A percentile compares a stretch with the other conserved stretches of the same genome.
Conservation (phyloP, 73 alveolate species). For the Tetrahymena elliotti region DNA sequence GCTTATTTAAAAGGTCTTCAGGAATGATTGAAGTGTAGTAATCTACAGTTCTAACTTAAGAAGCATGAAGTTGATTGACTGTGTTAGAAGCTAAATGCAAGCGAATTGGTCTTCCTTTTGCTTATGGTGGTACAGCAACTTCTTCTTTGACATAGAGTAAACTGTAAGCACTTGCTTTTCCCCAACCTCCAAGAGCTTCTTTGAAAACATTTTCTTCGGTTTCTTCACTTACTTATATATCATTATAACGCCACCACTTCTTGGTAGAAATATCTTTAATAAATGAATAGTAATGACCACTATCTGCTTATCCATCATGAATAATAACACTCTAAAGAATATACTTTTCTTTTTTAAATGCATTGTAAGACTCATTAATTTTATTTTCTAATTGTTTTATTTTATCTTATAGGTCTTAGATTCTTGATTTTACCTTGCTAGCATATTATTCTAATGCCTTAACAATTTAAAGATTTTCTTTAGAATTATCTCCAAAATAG, state of each 20-base stretch:
- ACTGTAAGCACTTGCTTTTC: conserved; percentile 60
- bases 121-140: not conserved
- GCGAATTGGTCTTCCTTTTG: not conserved
- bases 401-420: not conserved
- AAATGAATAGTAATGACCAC: conserved; percentile 94
- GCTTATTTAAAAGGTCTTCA: not conserved
- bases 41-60: not conserved
- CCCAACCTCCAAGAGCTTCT: conserved; percentile 68
- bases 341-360: conserved; percentile 43
- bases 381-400: conserved; percentile 26
- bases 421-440: not conserved
- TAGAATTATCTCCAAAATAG: conserved; percentile 12
- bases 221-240: conserved; percentile 55
- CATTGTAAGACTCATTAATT: conserved; percentile 29
- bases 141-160: conserved; percentile 57
- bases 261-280: conserved; percentile 66
- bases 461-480: not conserved
- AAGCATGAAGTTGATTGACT: not conserved
- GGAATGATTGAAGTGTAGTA: not conserved
- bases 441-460: conserved; percentile 4
- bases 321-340: conserved; percentile 69
- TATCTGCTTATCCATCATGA: conserved; percentile 89
- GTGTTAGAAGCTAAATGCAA: not conserved
- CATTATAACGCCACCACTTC: conserved; percentile 73
- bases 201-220: conserved; percentile 50